Evolutionary conservation across 2,329 filamentous ascomycete genomes (phyloP).

Genomic region (Aspergillus persii): DNA sequence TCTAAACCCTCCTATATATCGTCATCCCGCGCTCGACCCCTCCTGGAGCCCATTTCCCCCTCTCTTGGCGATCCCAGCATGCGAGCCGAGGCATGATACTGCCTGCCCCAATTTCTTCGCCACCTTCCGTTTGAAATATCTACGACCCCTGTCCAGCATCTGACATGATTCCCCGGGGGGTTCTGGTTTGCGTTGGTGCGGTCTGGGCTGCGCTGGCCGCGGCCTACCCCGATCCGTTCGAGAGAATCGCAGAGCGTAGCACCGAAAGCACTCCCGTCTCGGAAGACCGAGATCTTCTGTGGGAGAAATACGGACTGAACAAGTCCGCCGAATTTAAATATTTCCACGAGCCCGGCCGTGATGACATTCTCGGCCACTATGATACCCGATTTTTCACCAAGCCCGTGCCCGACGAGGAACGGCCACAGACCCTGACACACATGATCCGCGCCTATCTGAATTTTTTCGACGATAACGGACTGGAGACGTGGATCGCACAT

Average conservation of each 20-base stretch:
- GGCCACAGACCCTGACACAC: slow-evolving; percentile 64
- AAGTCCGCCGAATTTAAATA: slow-evolving; percentile 53
- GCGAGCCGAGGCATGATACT: slow-evolving; percentile 15
- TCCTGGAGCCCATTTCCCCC: background rate
- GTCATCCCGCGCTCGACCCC: background rate
- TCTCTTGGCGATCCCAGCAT: slow-evolving; percentile 12
- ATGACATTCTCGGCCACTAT: slow-evolving; percentile 67
- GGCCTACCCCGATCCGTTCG: slow-evolving; percentile 15
- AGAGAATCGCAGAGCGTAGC: slow-evolving; percentile 8
- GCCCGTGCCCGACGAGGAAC: slow-evolving; percentile 64
- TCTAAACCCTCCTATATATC: background rate
- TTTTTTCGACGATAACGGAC: slow-evolving; percentile 60
- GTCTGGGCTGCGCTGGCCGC: slow-evolving; percentile 18
- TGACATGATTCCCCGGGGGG: slow-evolving; percentile 22
- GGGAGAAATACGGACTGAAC: slow-evolving; percentile 28
- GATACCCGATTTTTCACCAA: slow-evolving; percentile 67
- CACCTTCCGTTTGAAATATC: background rate
- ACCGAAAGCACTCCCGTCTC: slow-evolving; percentile 8
- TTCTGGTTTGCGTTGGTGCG: slow-evolving; percentile 18
- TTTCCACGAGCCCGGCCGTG: slow-evolving; percentile 63
- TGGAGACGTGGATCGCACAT: slow-evolving; percentile 85
- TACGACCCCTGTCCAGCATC: background rate
- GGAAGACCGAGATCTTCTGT: slow-evolving; percentile 15
- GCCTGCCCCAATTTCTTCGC: background rate
- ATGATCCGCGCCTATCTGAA: slow-evolving; percentile 73